A percentile compares a stretch with the other conserved stretches of the same genome.
These are phyloP conservation scores for Sclerotinia nivalis DNA, from an alignment of 2,329 filamentous ascomycete genomes.

Conservation along the genomic window DNA sequence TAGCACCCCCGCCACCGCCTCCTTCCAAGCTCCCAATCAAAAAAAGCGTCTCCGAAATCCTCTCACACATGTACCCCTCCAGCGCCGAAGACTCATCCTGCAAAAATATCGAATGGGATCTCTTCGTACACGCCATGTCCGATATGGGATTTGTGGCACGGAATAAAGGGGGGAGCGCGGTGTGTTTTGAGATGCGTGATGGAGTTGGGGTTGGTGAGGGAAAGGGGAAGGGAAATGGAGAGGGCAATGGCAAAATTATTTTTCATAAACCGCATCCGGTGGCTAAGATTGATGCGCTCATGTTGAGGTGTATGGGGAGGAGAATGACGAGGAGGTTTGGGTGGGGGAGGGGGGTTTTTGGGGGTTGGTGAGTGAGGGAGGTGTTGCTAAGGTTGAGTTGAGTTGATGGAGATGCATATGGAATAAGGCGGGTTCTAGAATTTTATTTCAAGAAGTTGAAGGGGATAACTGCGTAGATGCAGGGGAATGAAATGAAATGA, in stretches of 20 bases:
- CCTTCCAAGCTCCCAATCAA: neutral
- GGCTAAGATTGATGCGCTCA: slow-evolving; percentile 23
- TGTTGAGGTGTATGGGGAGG: slow-evolving; percentile 21
- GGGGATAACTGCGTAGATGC: no score
- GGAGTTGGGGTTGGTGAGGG: neutral
- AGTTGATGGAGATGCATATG: neutral
- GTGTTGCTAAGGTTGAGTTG: neutral
- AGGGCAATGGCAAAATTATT: slow-evolving; percentile 17
- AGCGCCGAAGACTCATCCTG: neutral
- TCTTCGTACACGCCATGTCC: slow-evolving; percentile 19
- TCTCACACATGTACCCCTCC: neutral
- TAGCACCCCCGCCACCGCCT: no score
- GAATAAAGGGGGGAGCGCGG: slow-evolving; percentile 9
- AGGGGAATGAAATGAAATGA: no score
- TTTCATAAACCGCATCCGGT: slow-evolving; percentile 29
- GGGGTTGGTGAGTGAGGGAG: neutral
- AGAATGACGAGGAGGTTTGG: slow-evolving; percentile 29
- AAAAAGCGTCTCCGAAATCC: neutral
- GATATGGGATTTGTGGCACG: slow-evolving; percentile 22
- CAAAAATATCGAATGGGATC: neutral
- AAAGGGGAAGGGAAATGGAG: slow-evolving; percentile 3
- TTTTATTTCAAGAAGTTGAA: no score
- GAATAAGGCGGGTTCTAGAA: no score
- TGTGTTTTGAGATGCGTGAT: slow-evolving; percentile 7
- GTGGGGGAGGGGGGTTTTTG: slow-evolving; percentile 15